These are phyloP conservation scores for Candida anglica DNA, from an alignment of 805 yeast species.

Conservation along the genomic window DNA sequence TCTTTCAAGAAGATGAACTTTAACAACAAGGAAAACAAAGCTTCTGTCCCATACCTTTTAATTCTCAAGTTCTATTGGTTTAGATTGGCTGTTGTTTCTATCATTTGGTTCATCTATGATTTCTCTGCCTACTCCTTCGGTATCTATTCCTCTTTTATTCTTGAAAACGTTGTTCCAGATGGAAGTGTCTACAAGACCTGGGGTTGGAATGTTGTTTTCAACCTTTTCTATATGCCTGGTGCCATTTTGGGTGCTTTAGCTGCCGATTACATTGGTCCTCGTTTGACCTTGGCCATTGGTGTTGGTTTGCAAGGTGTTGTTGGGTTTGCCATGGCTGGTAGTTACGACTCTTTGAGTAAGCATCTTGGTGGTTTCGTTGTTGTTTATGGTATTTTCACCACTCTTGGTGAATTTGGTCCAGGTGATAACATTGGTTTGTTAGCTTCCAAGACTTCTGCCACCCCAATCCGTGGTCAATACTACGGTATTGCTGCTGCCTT, in stretches of 20 bases:
- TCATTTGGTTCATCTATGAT: slow-evolving; percentile 84
- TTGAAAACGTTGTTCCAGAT: slow-evolving; percentile 51
- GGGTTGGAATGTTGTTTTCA: slow-evolving; percentile 84
- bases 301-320: slow-evolving; percentile 62
- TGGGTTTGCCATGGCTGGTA: slow-evolving; percentile 75
- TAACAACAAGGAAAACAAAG: slow-evolving; percentile 31
- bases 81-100: slow-evolving; percentile 56
- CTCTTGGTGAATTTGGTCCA: slow-evolving; percentile 85
- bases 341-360: slow-evolving; percentile 46
- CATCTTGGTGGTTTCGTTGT: slow-evolving; percentile 72
- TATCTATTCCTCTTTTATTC: slow-evolving; percentile 67
- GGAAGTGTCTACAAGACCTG: slow-evolving; percentile 61
- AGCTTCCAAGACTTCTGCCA: slow-evolving; percentile 74
- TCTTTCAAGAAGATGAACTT: slow-evolving; percentile 63
- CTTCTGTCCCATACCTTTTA: slow-evolving; percentile 56
- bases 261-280: slow-evolving; percentile 78
- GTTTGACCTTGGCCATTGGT: slow-evolving; percentile 64
- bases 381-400: slow-evolving; percentile 74
- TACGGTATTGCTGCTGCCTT: slow-evolving; percentile 84
- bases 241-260: slow-evolving; percentile 70
- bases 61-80: slow-evolving; percentile 74
- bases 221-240: slow-evolving; percentile 81
- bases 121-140: slow-evolving; percentile 79
- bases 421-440: slow-evolving; percentile 83
- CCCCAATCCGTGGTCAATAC: slow-evolving; percentile 80